Percentiles rank a stretch among this genome's conserved stretches.
Conservation (phyloP, 2,329 filamentous ascomycete genomes). For the Fusarium guadeloupense region DNA sequence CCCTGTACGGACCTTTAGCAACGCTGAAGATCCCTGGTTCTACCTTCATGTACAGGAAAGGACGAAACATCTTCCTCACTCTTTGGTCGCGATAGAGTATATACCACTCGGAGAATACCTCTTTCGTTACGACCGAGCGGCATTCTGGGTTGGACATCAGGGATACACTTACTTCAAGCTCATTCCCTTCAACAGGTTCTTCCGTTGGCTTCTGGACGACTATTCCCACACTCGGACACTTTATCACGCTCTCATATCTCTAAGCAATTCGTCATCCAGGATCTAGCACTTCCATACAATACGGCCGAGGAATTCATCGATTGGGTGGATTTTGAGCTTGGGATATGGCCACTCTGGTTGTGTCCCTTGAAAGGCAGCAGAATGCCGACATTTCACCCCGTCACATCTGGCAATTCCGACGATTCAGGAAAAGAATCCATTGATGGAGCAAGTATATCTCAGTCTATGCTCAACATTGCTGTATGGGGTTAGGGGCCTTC, state of each 20-base stretch:
- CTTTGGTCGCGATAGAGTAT: conserved; percentile 24
- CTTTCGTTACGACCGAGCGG: conserved; percentile 70
- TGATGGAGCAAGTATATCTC: background rate
- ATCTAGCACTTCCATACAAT: conserved; percentile 66
- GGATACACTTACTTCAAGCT: conserved; percentile 63
- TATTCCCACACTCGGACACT: conserved; percentile 70
- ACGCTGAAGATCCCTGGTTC: conserved; percentile 69
- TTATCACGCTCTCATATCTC: conserved; percentile 69
- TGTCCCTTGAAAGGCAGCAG: conserved; percentile 35
- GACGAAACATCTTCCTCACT: background rate
- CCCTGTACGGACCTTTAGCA: conserved; percentile 55
- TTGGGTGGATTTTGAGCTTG: conserved; percentile 41
- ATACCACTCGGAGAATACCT: conserved; percentile 58
- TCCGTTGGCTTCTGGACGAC: conserved; percentile 66
- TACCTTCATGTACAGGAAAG: conserved; percentile 66
- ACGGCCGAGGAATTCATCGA: conserved; percentile 49
- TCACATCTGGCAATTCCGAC: background rate
- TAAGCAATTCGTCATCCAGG: conserved; percentile 68
- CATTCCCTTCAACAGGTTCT: conserved; percentile 66
- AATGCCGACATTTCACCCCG: conserved; percentile 40
- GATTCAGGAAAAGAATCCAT: background rate
- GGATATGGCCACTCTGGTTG: conserved; percentile 45
- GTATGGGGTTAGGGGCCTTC: conserved; percentile 78
- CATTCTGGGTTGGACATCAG: conserved; percentile 70
- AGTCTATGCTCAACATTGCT: conserved; percentile 64